Base-by-base conservation (phyloP, 768 basidiomycete genomes). In the Lanmaoa pseudosensibilis region DNA sequence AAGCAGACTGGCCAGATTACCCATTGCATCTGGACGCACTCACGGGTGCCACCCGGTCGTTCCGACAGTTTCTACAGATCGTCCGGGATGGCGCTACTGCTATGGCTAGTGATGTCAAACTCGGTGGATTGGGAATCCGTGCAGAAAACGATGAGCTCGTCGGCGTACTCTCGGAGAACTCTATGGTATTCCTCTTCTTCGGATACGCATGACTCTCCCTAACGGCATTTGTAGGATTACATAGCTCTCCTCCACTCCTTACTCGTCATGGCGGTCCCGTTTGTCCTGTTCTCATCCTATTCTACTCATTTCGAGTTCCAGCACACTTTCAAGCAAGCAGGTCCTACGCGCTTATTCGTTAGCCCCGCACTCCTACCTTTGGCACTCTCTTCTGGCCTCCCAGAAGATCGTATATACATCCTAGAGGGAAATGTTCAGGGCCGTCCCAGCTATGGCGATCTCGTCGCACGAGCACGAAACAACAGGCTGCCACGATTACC, bases 121-220 rank as follows among this genome's bases (percentile, higher is more conserved):
- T 78, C 18, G 86, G 86, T 0, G 87, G 89, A 0, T 72, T 88
- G 1, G 86, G 80, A 0, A 65, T 91, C 12, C 63, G 69, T 5
- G 67, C 69, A 0, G 74, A 74, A 40, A 74, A 78, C 19, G 76
- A 75, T 0, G 85, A 87, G 50, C 80, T 89, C 23, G 76, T 90
- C 19, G 90, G 87, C 7, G 81, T 92, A 16, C 78, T 90, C 65
- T 83, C 82, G 68, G 79, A 86, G 45, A 92, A 91, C 65, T 85
- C 80, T 34, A 65, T 84, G 68, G 90, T 88, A 70, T 69, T 7
- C 18, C 45, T 38, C 37, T 49, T 27, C 2, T 9, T 32, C 15
- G 0, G 13, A 18, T 12, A 34, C 15, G 30, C 53, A 16, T n/a
- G 36, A 25, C 52, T 9, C 33, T 21, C 5, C 3, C 19, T 54